Evolutionary conservation across 2,329 filamentous ascomycete species (phyloP).

Genomic region (Trichoderma arundinaceum): DNA sequence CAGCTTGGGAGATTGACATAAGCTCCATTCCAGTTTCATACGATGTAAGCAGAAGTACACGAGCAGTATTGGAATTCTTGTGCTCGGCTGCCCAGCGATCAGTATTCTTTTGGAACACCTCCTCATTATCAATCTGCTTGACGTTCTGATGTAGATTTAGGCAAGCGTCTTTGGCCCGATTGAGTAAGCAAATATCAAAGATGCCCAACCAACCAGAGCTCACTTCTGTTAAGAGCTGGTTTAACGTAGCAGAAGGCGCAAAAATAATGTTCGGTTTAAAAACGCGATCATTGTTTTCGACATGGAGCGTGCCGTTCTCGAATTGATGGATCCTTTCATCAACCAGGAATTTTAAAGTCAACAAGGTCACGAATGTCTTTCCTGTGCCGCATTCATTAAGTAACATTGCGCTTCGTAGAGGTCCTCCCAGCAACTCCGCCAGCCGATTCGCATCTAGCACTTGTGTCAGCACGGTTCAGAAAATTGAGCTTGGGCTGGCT

Average conservation of each 20-base stretch:
- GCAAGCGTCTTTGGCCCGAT: too few species aligned
- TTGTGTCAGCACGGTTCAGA: not conserved
- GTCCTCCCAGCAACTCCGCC: not conserved
- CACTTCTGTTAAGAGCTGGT: not conserved
- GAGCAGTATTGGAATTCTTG: not conserved
- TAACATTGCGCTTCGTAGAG: not conserved
- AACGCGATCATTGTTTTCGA: not conserved
- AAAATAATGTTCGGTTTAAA: conserved; percentile 4
- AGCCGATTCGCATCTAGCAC: not conserved
- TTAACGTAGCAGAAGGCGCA: not conserved
- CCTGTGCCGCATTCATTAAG: not conserved
- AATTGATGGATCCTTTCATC: not conserved
- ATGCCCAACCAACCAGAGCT: not conserved
- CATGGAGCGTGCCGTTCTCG: not conserved
- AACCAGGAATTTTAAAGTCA: not conserved
- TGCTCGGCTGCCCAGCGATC: not conserved
- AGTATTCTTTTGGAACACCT: not conserved
- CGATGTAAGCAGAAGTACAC: not conserved
- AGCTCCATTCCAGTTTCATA: not conserved
- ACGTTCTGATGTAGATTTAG: too few species aligned
- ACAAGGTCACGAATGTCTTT: not conserved
- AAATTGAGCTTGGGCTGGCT: not conserved
- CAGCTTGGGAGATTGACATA: too few species aligned
- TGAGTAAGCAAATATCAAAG: not conserved
- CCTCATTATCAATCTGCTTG: not conserved